Percentiles rank a stretch among this genome's conserved stretches.
Conservation (phyloP, 1,139 yeast genomes). For the Saccharomyces hybrid region DNA sequence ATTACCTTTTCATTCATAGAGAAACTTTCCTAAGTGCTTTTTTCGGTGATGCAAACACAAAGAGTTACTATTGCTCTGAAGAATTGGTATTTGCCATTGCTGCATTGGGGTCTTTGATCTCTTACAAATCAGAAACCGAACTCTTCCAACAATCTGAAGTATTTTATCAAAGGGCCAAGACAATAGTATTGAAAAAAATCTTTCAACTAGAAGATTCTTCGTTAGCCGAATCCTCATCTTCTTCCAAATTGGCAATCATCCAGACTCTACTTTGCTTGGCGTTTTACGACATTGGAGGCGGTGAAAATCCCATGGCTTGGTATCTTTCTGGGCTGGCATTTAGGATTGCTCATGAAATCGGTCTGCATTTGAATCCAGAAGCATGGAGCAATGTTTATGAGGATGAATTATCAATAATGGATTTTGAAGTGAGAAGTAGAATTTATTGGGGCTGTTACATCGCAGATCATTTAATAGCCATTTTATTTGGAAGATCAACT, state of each 20-base stretch:
- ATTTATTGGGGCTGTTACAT: conserved; percentile 59
- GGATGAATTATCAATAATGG: conserved; percentile 30
- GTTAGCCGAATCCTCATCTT: conserved; percentile 22
- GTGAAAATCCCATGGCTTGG: conserved; percentile 54
- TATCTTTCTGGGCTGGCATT: conserved; percentile 54
- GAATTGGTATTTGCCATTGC: conserved; percentile 48
- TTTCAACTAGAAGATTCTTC: conserved; percentile 33
- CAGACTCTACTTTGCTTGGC: conserved; percentile 47
- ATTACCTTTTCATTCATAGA: conserved; percentile 51
- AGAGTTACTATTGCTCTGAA: conserved; percentile 41
- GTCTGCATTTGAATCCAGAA: conserved; percentile 51
- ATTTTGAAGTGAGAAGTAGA: conserved; percentile 48
- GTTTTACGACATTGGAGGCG: conserved; percentile 50
- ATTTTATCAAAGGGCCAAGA: conserved; percentile 44
- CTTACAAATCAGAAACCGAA: conserved; percentile 34
- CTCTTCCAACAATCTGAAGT: conserved; percentile 36
- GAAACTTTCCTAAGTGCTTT: conserved; percentile 53
- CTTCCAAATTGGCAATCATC: conserved; percentile 30
- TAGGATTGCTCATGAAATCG: conserved; percentile 55
- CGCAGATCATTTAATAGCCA: conserved; percentile 52
- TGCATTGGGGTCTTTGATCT: conserved; percentile 49
- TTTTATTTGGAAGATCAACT: conserved; percentile 50
- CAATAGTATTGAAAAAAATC: conserved; percentile 37
- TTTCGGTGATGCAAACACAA: conserved; percentile 41
- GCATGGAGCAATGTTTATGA: conserved; percentile 38